A percentile compares a stretch with the other conserved stretches of the same genome.
Conservation (phyloP, 768 basidiomycete genomes). For the Leccinum ochraceum region DNA sequence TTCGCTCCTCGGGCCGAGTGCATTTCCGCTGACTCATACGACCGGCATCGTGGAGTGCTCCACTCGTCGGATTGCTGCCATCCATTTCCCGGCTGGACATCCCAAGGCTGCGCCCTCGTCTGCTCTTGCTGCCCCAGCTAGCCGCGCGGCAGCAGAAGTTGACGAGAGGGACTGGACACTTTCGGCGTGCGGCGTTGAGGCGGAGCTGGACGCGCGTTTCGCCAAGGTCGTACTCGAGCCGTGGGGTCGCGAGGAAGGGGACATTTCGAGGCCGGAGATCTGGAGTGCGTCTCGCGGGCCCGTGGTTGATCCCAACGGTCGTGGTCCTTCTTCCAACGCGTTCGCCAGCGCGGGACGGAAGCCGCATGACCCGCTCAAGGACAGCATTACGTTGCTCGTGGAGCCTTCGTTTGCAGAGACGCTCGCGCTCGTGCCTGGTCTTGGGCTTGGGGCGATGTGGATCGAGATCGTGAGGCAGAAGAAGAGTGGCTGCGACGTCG, state of each 20-base stretch:
- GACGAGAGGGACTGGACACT: slow-evolving; percentile 13
- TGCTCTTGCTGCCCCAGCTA: background rate
- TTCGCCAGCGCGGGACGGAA: slow-evolving; percentile 14
- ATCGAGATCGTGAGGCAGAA: slow-evolving; percentile 58
- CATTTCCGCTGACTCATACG: slow-evolving; percentile 60
- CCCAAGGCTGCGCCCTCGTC: slow-evolving; percentile 4
- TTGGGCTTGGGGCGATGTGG: slow-evolving; percentile 68
- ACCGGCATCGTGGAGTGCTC: slow-evolving; percentile 68
- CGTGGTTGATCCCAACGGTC: slow-evolving; percentile 29
- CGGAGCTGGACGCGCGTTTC: slow-evolving; percentile 46
- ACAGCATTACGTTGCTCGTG: slow-evolving; percentile 61
- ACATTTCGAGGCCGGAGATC: slow-evolving; percentile 39
- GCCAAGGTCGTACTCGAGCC: slow-evolving; percentile 55
- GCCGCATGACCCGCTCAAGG: slow-evolving; percentile 52
- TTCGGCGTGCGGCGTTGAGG: slow-evolving; percentile 41
- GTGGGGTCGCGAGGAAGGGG: slow-evolving; percentile 47
- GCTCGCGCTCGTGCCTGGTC: slow-evolving; percentile 44
- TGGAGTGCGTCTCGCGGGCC: slow-evolving; percentile 40
- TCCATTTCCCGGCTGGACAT: slow-evolving; percentile 41
- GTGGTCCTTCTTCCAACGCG: slow-evolving; percentile 5
- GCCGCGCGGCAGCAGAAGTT: slow-evolving; percentile 9
- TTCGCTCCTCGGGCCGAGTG: slow-evolving; percentile 53
- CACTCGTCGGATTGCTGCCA: slow-evolving; percentile 54
- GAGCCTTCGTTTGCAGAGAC: slow-evolving; percentile 43
- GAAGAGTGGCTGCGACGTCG: slow-evolving; percentile 3